Evolutionary conservation across 768 basidiomycete species (phyloP), one percentile per base, ranked within the genome.

Genomic region (Russula virescens): DNA sequence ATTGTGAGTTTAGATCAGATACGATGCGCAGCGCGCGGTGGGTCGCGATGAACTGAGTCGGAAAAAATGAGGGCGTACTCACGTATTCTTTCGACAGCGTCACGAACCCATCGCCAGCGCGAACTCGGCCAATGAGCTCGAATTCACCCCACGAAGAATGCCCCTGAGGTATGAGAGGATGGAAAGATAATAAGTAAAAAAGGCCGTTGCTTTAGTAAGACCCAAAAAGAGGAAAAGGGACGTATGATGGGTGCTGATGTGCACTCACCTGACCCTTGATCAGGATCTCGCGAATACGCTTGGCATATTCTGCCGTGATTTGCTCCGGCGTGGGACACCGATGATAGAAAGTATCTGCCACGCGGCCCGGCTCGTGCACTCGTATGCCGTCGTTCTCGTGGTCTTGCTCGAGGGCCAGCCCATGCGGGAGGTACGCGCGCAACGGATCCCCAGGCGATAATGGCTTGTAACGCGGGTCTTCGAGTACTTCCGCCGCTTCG

Each of bases 71-170:
- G 46, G 13, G 1, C 21, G 1, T 26, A 72, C 73, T 51, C 71
- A 91, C 91, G 71, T 94, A 94, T 81, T 91, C 86, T 71, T 94
- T 94, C n/a, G 81, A 83, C 10, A 94, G 71, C 64, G 83, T 89
- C 55, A 94, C 79, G 66, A 91, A 83, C 9, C 92, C 92, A 71
- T 94, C 92, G 68, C 81, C 84, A 18, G 86, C 82, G 60, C 93
- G 78, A n/a, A 95, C 81, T 19, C 92, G 82, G 42, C 93, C 92
- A 4, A 86, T 75, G 26, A 95, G 73, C 61, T 80, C 85, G 74
- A 94, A 95, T 66, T 90, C 86, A 25, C 93, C 92, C 92, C 92
- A 95, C 16, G 91, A 85, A 9, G 92, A 94, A 74, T 94, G 93
- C 5, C 92, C 91, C 89, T 92, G 10, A 38, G 10, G 6, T 9